phyloP scores from a whole-genome alignment of 345 rosid genomes.

The Citrus australasica region DNA sequence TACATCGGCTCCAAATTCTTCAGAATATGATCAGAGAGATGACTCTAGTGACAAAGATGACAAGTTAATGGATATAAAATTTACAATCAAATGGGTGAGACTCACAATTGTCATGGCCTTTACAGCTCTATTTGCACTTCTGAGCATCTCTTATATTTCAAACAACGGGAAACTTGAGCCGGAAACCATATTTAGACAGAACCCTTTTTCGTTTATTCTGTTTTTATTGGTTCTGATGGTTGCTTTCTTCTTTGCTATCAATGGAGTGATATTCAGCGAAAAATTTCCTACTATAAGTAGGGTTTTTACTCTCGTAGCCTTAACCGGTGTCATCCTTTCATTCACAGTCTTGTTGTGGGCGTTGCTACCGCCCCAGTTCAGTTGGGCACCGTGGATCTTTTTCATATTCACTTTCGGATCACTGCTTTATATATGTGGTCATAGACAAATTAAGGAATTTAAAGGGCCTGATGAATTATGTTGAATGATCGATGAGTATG shows the following conservation, averaged over 20 bases:
- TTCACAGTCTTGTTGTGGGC: slow-evolving; percentile 2
- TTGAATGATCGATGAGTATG: background rate
- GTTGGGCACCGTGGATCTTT: background rate
- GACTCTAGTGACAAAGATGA: background rate
- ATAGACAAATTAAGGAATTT: background rate
- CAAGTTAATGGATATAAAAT: background rate
- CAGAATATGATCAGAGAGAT: background rate
- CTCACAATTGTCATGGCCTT: background rate
- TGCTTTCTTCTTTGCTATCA: slow-evolving; percentile 1
- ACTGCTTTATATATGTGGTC: background rate
- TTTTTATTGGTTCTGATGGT: background rate
- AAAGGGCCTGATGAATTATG: background rate
- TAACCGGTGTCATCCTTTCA: background rate
- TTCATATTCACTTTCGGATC: background rate
- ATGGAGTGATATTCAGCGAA: background rate
- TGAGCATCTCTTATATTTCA: background rate
- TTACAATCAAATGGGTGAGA: background rate
- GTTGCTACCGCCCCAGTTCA: background rate
- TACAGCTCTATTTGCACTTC: background rate
- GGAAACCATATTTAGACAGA: background rate
- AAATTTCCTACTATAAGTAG: background rate
- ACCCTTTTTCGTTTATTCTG: background rate
- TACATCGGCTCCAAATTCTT: background rate
- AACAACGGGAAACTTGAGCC: background rate
- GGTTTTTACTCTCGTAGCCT: background rate